Percentiles rank a stretch among this genome's conserved stretches.
Conservation (phyloP, 495 filamentous ascomycete species). For the Penicillium bialowiezense region DNA sequence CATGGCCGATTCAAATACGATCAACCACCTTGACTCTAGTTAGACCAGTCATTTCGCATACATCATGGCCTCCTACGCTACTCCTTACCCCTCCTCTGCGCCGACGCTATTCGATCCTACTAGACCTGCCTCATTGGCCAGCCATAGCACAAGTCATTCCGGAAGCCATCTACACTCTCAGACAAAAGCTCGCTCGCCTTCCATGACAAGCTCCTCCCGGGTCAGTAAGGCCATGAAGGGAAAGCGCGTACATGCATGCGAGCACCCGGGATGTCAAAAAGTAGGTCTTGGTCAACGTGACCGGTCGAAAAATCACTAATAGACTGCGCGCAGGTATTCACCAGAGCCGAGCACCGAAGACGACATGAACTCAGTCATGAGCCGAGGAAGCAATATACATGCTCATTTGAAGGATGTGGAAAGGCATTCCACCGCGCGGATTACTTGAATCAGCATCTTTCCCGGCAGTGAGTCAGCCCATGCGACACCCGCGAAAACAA, state of each 20-base stretch:
- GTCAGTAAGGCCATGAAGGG: slow-evolving; percentile 78
- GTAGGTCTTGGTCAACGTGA: slow-evolving; percentile 27
- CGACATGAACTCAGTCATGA: slow-evolving; percentile 18
- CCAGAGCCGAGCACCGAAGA: slow-evolving; percentile 69
- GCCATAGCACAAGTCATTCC: neutral
- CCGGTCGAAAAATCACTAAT: slow-evolving; percentile 3
- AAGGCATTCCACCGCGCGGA: slow-evolving; percentile 21
- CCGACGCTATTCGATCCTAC: neutral
- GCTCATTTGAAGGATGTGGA: slow-evolving; percentile 10
- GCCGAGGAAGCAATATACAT: slow-evolving; percentile 10
- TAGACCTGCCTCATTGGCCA: neutral
- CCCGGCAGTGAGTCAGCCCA: slow-evolving; percentile 10
- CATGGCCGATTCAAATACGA: neutral
- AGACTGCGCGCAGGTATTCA: slow-evolving; percentile 57
- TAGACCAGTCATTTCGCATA: neutral
- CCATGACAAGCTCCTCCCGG: slow-evolving; percentile 42
- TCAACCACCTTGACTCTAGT: neutral
- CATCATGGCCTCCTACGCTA: neutral
- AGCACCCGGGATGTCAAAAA: slow-evolving; percentile 55
- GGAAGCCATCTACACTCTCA: neutral
- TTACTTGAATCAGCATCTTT: slow-evolving; percentile 17
- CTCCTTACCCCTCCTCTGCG: neutral
- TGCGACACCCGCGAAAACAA: neutral
- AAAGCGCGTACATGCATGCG: slow-evolving; percentile 68
- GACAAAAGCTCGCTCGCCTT: neutral